Percentiles rank a stretch among this genome's conserved stretches.
phyloP scores from a whole-genome alignment of 148 eudicot species.

The Camellia sinensis region DNA sequence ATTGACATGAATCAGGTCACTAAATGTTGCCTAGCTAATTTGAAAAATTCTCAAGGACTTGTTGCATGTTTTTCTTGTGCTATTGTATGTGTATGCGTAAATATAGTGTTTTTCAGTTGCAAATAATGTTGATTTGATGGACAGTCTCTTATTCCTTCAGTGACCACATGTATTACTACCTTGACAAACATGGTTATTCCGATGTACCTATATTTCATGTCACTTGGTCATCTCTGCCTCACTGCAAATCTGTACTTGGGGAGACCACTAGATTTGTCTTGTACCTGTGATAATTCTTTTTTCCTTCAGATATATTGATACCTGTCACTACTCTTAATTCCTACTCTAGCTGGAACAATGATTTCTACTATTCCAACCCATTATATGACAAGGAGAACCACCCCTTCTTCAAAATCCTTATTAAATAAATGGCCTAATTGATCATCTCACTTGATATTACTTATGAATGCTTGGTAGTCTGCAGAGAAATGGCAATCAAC shows the following conservation, averaged over 20 bases:
- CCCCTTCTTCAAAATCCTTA: not conserved
- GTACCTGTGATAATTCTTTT: not conserved
- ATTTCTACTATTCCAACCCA: not conserved
- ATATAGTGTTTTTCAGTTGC: not conserved
- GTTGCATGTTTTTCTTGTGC: not conserved
- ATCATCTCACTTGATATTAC: not conserved
- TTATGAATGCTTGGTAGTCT: not conserved
- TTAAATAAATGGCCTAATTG: not conserved
- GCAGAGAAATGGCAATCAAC: not conserved
- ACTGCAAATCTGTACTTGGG: not conserved
- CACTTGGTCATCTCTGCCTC: not conserved
- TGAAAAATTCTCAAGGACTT: not conserved
- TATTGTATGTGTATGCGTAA: not conserved
- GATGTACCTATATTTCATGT: not conserved
- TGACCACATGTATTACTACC: not conserved
- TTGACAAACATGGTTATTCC: not conserved
- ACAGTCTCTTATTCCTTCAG: not conserved
- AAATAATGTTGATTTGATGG: not conserved
- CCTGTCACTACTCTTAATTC: not conserved
- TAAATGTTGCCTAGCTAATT: not conserved
- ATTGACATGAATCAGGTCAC: slow-evolving; percentile 99
- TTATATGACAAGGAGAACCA: not conserved
- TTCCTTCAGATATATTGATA: not conserved
- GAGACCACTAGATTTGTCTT: not conserved
- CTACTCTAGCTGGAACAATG: not conserved